Evolutionary conservation across 169 alveolate genomes (phyloP), one percentile per base, ranked within the genome.

Genomic region (Babesia sp.): DNA sequence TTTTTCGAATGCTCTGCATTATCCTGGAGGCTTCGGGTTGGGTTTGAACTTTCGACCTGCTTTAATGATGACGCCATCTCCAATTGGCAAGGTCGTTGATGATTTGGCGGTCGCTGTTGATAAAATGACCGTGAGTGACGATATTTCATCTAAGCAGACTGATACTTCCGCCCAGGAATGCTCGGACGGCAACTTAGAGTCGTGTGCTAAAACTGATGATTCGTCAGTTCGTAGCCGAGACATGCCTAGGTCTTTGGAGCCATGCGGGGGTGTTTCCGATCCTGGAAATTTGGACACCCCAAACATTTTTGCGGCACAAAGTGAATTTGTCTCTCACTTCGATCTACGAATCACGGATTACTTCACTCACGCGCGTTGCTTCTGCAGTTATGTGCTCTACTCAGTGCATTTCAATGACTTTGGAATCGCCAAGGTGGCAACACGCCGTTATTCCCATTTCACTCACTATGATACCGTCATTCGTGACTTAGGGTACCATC

Each of bases 341-440:
- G 63, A 50, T 26, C 29, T 72, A 39, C 48, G 73, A 9, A 58
- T 72, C 1, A 72, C 69, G 37, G 83, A 72, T 64, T 72, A 72
- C 66, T 60, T 36, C 28, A 61, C 56, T n/a, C 11, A 34, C 1
- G 31, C 64, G 28, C 68, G 60, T 24, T 72, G 83, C 36, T 2
- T 24, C 16, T 18, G 51, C 20, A 72, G 83, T 41, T 63, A 59
- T 28, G 36, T 45, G 14, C 42, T 55, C 4, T 72, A 72, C 56
- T 34, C 83, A 28, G 33, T 72, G 20, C 71, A 63, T 42, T 72
- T 59, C 55, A 72, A 39, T 41, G 83, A 72, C 55, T 72, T 72
- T 41, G 83, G 83, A 9, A 37, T 50, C 39, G 36, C 33, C 41
- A 34, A 26, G 24, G 67, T 72, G 28, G 63, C 42, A 26, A 60